Percentiles rank a stretch among this genome's conserved stretches.
phyloP scores from a whole-genome alignment of 1,284 basidiomycete genomes.

The Earliella scabrosa region DNA sequence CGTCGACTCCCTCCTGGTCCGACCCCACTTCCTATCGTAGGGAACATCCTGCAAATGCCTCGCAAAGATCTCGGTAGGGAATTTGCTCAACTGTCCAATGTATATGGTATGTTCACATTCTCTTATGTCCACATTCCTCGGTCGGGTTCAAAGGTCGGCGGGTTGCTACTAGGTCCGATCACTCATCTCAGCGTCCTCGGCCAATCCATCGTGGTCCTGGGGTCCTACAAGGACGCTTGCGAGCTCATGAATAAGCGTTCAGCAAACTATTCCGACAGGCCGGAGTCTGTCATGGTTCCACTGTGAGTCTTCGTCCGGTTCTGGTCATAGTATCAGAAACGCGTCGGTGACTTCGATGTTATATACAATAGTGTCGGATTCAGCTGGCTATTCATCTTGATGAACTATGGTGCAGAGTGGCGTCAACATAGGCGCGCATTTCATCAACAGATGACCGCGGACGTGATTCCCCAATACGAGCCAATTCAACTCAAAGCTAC shows the following conservation, averaged over 20 bases:
- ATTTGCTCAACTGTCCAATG: neutral
- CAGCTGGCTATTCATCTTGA: constrained; percentile 1
- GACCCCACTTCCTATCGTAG: constrained; percentile 7
- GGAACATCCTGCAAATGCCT: constrained; percentile 16
- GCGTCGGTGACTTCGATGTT: neutral
- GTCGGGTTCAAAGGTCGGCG: no score
- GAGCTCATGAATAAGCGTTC: constrained; percentile 22
- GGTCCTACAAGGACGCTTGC: constrained; percentile 12
- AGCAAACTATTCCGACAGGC: constrained; percentile 17
- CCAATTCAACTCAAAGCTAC: neutral
- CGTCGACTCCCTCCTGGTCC: constrained; percentile 14
- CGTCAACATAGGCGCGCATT: constrained; percentile 8
- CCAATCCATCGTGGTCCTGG: constrained; percentile 13
- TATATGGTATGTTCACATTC: constrained; percentile 4
- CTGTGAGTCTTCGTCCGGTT: constrained; percentile 12
- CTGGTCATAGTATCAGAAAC: no score
- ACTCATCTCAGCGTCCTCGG: constrained; percentile 11
- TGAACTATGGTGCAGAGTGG: constrained; percentile 14
- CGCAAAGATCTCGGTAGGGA: neutral
- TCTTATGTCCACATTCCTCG: no score
- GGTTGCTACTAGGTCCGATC: no score
- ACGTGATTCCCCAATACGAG: neutral
- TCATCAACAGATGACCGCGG: constrained; percentile 8
- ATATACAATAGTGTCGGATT: neutral
- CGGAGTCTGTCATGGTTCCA: constrained; percentile 5